These are phyloP conservation scores for Meira miltonrushii DNA, from an alignment of 1,284 basidiomycete genomes.

Conservation along the genomic window DNA sequence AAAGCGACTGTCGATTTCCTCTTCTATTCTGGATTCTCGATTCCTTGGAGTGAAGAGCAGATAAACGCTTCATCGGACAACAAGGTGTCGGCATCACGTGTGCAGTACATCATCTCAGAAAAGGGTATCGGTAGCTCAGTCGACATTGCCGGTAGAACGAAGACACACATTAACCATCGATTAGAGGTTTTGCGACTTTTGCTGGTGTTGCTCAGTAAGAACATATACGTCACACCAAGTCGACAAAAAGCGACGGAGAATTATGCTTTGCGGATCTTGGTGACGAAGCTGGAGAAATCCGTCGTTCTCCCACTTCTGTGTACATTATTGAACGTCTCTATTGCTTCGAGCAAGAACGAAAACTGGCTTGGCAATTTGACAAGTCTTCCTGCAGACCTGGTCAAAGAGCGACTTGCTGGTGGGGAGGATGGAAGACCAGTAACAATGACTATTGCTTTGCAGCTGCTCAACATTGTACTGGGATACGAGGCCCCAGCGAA, in stretches of 20 bases:
- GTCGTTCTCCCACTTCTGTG: conserved; percentile 44
- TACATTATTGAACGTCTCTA: conserved; percentile 42
- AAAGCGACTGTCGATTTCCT: conserved; percentile 37
- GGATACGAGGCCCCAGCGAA: conserved; percentile 21
- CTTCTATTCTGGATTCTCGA: conserved; percentile 47
- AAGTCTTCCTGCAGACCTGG: conserved; percentile 8
- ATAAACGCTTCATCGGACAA: conserved; percentile 11
- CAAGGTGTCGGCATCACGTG: conserved; percentile 7
- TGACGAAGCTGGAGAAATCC: conserved; percentile 27
- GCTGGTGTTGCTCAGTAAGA: conserved; percentile 45
- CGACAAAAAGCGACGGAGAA: conserved; percentile 18
- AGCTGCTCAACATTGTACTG: conserved; percentile 40
- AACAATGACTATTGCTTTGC: conserved; percentile 30
- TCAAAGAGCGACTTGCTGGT: conserved; percentile 8
- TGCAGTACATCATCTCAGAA: conserved; percentile 46
- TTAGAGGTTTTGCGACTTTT: conserved; percentile 41
- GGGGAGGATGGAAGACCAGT: conserved; percentile 23
- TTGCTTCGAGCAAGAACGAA: conserved; percentile 21
- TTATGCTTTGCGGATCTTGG: conserved; percentile 27
- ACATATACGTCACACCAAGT: conserved; percentile 37
- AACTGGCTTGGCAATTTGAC: conserved; percentile 13
- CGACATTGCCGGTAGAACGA: conserved; percentile 28
- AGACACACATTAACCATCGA: conserved; percentile 33
- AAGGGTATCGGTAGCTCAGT: conserved; percentile 46
- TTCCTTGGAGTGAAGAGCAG: conserved; percentile 48